These are phyloP conservation scores for Rhodotorula sp. DNA, from an alignment of 1,284 basidiomycete species.

Conservation along the genomic window DNA sequence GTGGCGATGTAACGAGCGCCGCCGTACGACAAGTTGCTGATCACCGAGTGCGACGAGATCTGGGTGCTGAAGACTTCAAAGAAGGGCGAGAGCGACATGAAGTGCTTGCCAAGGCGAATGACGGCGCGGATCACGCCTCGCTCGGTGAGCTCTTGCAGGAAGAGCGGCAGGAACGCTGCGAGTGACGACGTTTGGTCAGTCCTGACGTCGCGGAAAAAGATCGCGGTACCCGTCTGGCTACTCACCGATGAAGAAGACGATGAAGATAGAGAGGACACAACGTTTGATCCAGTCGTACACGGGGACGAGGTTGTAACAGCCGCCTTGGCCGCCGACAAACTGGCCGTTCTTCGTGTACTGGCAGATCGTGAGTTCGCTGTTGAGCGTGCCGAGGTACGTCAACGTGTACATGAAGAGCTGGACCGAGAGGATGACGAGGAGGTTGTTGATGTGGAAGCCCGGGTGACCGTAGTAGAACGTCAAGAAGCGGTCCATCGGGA, in stretches of 20 bases:
- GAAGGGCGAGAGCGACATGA: slow-evolving; percentile 84
- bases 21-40: slow-evolving; percentile 91
- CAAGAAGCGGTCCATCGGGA: slow-evolving; percentile 96
- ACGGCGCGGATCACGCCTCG: slow-evolving; percentile 85
- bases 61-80: slow-evolving; percentile 96
- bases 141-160: slow-evolving; percentile 92
- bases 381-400: slow-evolving; percentile 87
- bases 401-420: slow-evolving; percentile 81
- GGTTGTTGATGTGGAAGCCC: slow-evolving; percentile 99
- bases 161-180: slow-evolving; percentile 54
- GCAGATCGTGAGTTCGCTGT: slow-evolving; percentile 74
- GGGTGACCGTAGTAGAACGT: slow-evolving; percentile 99
- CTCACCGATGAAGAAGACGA: slow-evolving; percentile 81
- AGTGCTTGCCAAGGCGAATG: slow-evolving; percentile 84
- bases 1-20: slow-evolving; percentile 97
- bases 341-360: slow-evolving; percentile 67
- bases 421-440: slow-evolving; percentile 91
- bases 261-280: slow-evolving; percentile 92
- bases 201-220: neutral
- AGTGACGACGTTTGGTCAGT: neutral
- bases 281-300: slow-evolving; percentile 90
- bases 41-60: slow-evolving; percentile 91
- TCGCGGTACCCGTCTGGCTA: too few relatives aligned
- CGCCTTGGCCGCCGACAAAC: slow-evolving; percentile 69
- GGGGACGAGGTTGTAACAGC: slow-evolving; percentile 85